These are phyloP conservation scores for Phytophthora nicotianae DNA, from an alignment of 352 stramenopile species.

Conservation along the genomic window DNA sequence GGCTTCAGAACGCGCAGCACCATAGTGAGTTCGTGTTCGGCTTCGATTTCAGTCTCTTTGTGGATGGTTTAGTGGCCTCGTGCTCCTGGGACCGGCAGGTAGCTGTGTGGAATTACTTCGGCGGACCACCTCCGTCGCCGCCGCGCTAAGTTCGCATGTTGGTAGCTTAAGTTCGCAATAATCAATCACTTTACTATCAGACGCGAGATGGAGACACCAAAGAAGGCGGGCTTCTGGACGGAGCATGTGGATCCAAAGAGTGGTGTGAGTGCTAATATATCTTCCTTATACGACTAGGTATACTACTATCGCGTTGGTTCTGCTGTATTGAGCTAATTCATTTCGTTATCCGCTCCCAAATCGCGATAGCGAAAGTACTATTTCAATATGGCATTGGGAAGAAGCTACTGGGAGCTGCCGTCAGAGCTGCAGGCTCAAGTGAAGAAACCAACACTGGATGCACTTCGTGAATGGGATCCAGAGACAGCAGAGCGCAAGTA, in stretches of 20 bases:
- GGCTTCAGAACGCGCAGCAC: constrained; percentile 74
- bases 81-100: constrained; percentile 87
- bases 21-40: constrained; percentile 91
- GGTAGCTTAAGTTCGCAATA: constrained; percentile 2
- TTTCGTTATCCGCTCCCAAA: constrained; percentile 1
- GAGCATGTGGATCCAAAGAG: constrained; percentile 63
- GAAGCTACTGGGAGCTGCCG: constrained; percentile 80
- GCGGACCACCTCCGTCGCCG: constrained; percentile 53
- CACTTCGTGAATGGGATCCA: constrained; percentile 53
- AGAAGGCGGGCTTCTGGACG: constrained; percentile 78
- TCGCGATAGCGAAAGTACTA: constrained; percentile 71
- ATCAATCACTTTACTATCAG: constrained; percentile 15
- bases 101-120: constrained; percentile 81
- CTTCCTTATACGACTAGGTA: constrained; percentile 7
- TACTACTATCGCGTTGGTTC: neutral
- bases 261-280: constrained; percentile 42
- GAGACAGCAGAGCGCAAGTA: constrained; percentile 43
- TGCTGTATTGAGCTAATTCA: constrained; percentile 3
- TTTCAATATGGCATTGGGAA: constrained; percentile 78
- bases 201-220: constrained; percentile 39
- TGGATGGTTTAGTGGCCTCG: constrained; percentile 74
- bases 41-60: constrained; percentile 86
- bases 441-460: constrained; percentile 50
- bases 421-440: constrained; percentile 56
- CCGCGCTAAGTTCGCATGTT: constrained; percentile 33